Evolutionary conservation across 768 basidiomycete genomes (phyloP), one percentile per base, ranked within the genome.

Genomic region (Leccinellum albellum): DNA sequence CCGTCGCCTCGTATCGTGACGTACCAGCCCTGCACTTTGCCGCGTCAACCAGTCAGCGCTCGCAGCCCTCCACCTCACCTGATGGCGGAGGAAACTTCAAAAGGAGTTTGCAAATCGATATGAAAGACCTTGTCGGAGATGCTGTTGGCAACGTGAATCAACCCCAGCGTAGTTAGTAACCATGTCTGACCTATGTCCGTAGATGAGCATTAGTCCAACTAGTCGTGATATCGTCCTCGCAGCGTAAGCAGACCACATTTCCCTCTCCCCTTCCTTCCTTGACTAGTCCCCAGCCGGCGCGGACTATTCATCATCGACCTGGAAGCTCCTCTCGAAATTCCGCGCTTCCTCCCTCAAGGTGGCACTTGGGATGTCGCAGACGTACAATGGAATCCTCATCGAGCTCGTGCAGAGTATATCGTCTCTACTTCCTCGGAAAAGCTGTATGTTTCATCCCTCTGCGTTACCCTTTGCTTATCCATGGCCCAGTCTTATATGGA

Each of bases 241-340:
- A 50, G 88, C 91, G 88, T 92, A 74, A 63, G 86, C 73, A 46
- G 48, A 26, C 26, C 1, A 13, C 1, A 1, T 23, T 45, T 50
- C 32, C 9, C 45, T 24, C 1, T 2, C 14, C 15, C 24, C 3
- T 17, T 12, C 49, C 17, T 24, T 26, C 31, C 24, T 46, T 60
- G 44, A 60, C 20, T 7, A 45, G 23, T 17, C 7, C 37, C 8
- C 66, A 86, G 85, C 20, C 88, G 95, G 5, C 86, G 93, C 55
- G 96, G 96, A 0, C 79, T 99, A 15, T 98, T 91, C 70, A 94
- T 98, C 56, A 91, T 99, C 58, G 97, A 98, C 76, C 79, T 99
- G 15, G 87, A 94, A 59, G 83, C 89, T 13, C 92, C 93, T 1
- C 78, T 91, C 17, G 86, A 91, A 60, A 82, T 94, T 0, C 97